phyloP scores from a whole-genome alignment of 2,329 filamentous ascomycete species.

The Ascochyta pisi region DNA sequence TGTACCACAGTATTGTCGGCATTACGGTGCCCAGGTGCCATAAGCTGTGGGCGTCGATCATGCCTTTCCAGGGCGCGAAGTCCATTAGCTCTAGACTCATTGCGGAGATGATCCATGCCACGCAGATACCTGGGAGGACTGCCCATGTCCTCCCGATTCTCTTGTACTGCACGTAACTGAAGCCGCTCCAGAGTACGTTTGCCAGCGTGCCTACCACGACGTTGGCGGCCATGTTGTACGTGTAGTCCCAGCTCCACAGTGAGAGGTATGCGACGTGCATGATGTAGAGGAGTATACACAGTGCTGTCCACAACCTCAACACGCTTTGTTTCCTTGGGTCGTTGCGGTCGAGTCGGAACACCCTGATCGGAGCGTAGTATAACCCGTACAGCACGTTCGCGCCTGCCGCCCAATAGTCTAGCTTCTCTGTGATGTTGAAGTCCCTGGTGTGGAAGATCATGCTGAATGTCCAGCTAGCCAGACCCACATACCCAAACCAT shows the following conservation, averaged over 20 bases:
- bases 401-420: constrained; percentile 95
- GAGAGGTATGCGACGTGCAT: constrained; percentile 84
- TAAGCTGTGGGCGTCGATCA: constrained; percentile 90
- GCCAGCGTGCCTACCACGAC: constrained; percentile 80
- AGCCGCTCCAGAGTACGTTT: constrained; percentile 85
- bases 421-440: constrained; percentile 83
- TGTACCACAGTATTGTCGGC: constrained; percentile 91
- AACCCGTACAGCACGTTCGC: constrained; percentile 89
- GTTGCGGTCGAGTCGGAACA: constrained; percentile 79
- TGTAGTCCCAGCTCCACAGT: constrained; percentile 90
- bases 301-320: constrained; percentile 75
- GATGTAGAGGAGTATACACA: constrained; percentile 75
- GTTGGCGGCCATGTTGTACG: constrained; percentile 97
- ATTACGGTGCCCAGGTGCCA: constrained; percentile 95
- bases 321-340: constrained; percentile 59
- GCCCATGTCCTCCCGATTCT: constrained; percentile 79
- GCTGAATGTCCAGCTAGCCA: constrained; percentile 85
- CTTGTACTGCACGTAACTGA: constrained; percentile 76
- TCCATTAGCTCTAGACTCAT: constrained; percentile 97
- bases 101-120: constrained; percentile 87
- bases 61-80: constrained; percentile 82
- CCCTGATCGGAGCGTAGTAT: constrained; percentile 81
- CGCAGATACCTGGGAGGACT: constrained; percentile 86
- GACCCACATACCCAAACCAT: constrained; percentile 78
- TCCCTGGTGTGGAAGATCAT: constrained; percentile 93